phyloP scores from a whole-genome alignment of 495 filamentous ascomycete species.

The Penicillium canescens region DNA sequence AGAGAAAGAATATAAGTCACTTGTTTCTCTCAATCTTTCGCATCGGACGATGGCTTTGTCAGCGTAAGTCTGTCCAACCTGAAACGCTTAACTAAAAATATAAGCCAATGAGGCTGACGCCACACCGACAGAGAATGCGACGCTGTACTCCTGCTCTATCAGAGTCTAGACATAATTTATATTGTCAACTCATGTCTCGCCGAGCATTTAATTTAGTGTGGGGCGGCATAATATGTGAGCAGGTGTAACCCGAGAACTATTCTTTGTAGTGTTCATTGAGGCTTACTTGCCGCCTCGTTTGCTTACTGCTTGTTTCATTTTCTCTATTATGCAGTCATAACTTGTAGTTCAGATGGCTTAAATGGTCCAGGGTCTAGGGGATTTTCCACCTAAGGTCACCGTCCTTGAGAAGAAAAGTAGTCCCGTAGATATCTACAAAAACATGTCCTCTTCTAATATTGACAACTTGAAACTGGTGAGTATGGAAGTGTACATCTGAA shows the following conservation, averaged over 20 bases:
- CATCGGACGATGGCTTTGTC: not conserved
- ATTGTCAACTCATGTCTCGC: not conserved
- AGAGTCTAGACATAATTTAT: not conserved
- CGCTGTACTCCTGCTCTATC: not conserved
- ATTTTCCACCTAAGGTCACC: too few relatives aligned
- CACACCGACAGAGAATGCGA: not conserved
- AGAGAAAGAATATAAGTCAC: not conserved
- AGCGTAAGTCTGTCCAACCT: not conserved
- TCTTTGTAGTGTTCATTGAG: too few relatives aligned
- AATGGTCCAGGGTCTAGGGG: too few relatives aligned
- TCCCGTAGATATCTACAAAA: not conserved
- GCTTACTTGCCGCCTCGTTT: not conserved
- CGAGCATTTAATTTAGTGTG: not conserved
- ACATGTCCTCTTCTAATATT: too few relatives aligned
- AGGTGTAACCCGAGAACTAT: not conserved
- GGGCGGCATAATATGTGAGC: too few relatives aligned
- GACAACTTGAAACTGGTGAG: too few relatives aligned
- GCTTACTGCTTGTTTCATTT: not conserved
- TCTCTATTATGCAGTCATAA: too few relatives aligned
- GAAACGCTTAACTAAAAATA: constrained; percentile 8
- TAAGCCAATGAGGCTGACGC: not conserved
- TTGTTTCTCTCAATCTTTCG: not conserved
- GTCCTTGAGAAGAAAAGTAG: too few relatives aligned
- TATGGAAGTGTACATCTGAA: too few relatives aligned
- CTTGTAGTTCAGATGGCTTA: too few relatives aligned